Evolutionary conservation across 1,284 basidiomycete genomes (phyloP).

Genomic region (Moesziomyces sp.): DNA sequence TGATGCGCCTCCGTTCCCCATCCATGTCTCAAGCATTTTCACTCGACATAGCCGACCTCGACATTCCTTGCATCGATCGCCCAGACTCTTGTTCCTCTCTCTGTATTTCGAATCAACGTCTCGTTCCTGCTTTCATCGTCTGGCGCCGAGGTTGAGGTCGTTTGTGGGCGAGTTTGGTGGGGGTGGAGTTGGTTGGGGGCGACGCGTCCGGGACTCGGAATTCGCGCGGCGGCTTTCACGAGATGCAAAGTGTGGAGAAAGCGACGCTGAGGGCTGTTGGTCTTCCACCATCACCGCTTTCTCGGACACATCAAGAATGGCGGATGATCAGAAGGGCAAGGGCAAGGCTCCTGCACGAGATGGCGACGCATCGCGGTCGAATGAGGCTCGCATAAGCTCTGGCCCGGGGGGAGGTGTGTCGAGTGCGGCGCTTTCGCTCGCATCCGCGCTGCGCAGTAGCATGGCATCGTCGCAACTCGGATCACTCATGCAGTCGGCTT

Average conservation of each 20-base stretch:
- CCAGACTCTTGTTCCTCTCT: background rate
- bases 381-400: background rate
- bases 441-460: constrained; percentile 17
- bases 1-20: background rate
- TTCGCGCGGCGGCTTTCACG: constrained; percentile 8
- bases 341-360: constrained; percentile 6
- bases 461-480: constrained; percentile 37
- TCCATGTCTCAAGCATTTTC: background rate
- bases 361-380: background rate
- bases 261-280: background rate
- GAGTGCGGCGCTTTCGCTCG: constrained; percentile 20
- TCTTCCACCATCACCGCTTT: background rate
- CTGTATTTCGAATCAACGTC: background rate
- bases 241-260: constrained; percentile 7
- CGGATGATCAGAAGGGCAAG: constrained; percentile 25
- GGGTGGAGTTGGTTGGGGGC: background rate
- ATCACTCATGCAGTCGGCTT: constrained; percentile 19
- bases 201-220: constrained; percentile 2
- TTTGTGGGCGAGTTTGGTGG: background rate
- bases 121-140: background rate
- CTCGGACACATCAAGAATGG: constrained; percentile 4
- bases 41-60: background rate
- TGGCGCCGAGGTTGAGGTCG: too few species aligned
- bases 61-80: background rate
- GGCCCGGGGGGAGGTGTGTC: background rate